A percentile compares a stretch with the other conserved stretches of the same genome.
Evolutionary conservation across 768 basidiomycete genomes (phyloP).

Genomic region (Tricholoma matsutake): DNA sequence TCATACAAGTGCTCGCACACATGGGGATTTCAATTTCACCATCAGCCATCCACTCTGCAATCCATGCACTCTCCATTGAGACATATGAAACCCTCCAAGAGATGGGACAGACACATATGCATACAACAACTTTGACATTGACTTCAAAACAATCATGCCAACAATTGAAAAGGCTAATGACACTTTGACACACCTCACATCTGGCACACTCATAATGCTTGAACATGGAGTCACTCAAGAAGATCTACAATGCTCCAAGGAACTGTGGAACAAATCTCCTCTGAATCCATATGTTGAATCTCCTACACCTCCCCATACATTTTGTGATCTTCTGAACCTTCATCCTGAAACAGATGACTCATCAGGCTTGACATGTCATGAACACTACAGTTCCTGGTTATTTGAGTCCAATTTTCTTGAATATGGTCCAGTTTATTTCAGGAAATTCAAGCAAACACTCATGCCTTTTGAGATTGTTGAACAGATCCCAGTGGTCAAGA

Average conservation of each 20-base stretch:
- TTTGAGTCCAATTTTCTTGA: conserved; percentile 17
- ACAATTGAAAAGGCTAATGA: conserved; percentile 21
- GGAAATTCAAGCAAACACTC: not conserved
- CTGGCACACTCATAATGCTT: conserved; percentile 23
- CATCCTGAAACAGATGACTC: conserved; percentile 5
- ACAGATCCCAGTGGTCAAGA: conserved; percentile 16
- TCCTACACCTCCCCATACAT: not conserved
- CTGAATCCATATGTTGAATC: conserved; percentile 13
- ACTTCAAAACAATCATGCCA: conserved; percentile 8
- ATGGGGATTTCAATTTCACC: conserved; percentile 26
- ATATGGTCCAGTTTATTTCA: conserved; percentile 23
- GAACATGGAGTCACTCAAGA: conserved; percentile 12
- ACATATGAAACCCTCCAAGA: conserved; percentile 10
- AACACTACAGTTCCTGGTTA: conserved; percentile 22
- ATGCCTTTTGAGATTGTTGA: conserved; percentile 21
- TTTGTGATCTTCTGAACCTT: not conserved
- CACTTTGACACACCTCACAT: conserved; percentile 25
- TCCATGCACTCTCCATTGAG: conserved; percentile 22
- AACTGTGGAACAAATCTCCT: conserved; percentile 25
- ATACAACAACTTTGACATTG: not conserved
- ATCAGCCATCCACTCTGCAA: conserved; percentile 18
- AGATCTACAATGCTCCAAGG: conserved; percentile 24
- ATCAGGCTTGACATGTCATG: conserved; percentile 14
- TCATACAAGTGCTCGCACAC: conserved; percentile 27
- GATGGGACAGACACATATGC: conserved; percentile 21